These are phyloP conservation scores for Anthracocystis setariae DNA, from an alignment of 1,284 basidiomycete species.

Conservation along the genomic window DNA sequence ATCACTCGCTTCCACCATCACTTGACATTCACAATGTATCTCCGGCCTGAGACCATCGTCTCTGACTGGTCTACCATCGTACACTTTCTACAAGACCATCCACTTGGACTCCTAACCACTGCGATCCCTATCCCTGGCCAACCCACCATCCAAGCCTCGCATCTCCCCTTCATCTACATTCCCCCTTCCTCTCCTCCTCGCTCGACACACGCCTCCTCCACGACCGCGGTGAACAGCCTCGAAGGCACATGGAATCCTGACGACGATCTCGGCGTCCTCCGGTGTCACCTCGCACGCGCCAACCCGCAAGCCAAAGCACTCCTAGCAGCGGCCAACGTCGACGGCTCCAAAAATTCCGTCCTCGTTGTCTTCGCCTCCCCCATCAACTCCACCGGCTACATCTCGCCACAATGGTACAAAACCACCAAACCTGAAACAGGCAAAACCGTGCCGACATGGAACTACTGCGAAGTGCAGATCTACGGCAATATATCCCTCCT, in stretches of 20 bases:
- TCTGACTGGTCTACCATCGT: constrained; percentile 9
- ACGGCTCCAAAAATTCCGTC: constrained; percentile 9
- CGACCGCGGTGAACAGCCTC: not conserved
- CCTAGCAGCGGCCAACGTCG: not conserved
- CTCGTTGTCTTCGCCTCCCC: constrained; percentile 36
- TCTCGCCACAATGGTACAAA: constrained; percentile 46
- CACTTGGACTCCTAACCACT: constrained; percentile 46
- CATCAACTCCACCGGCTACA: constrained; percentile 18
- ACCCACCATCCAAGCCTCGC: constrained; percentile 19
- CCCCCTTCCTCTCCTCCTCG: not conserved
- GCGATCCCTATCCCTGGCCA: constrained; percentile 11
- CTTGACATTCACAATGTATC: constrained; percentile 40
- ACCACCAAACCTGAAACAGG: constrained; percentile 39
- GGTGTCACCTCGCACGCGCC: constrained; percentile 36
- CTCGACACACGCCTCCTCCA: not conserved
- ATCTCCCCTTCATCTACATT: constrained; percentile 32
- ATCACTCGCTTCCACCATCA: too few relatives aligned
- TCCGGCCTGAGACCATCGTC: constrained; percentile 21
- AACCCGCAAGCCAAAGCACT: constrained; percentile 53
- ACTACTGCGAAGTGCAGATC: constrained; percentile 47
- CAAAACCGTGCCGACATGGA: constrained; percentile 54
- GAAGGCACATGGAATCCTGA: constrained; percentile 8
- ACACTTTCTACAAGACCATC: constrained; percentile 13
- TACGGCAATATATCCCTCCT: constrained; percentile 20
- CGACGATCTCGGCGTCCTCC: constrained; percentile 17